A percentile compares a stretch with the other conserved stretches of the same genome.
Evolutionary conservation across 805 yeast genomes (phyloP).

Genomic region (Ogataea glucozyma): DNA sequence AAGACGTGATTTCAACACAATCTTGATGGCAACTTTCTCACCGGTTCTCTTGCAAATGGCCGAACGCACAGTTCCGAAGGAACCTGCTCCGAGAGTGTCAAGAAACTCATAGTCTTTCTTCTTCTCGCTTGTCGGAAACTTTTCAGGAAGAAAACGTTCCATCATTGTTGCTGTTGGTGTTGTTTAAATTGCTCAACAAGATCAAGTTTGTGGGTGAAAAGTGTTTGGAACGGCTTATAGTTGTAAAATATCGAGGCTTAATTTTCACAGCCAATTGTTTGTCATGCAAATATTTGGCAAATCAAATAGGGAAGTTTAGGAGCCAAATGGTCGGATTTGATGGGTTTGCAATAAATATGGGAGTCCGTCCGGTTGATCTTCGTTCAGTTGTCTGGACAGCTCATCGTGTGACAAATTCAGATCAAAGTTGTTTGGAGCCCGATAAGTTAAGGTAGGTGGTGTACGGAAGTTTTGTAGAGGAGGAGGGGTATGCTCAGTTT

Average conservation of each 20-base stretch:
- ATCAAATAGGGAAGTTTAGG: not conserved
- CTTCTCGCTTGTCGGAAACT: slow-evolving; percentile 37
- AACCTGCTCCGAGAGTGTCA: slow-evolving; percentile 88
- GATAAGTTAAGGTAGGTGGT: no score
- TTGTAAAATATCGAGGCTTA: not conserved
- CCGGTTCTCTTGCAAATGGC: slow-evolving; percentile 50
- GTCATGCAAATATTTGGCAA: not conserved
- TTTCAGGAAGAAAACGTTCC: slow-evolving; percentile 18
- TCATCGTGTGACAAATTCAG: no score
- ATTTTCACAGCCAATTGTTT: slow-evolving; percentile 2
- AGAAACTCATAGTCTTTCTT: slow-evolving; percentile 76
- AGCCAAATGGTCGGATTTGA: not conserved
- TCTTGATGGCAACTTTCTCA: slow-evolving; percentile 87
- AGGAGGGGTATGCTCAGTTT: no score
- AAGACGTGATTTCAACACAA: slow-evolving; percentile 80
- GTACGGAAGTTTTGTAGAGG: no score
- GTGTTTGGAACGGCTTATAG: not conserved
- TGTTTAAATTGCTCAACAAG: no score
- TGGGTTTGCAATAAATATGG: no score
- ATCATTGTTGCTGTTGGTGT: slow-evolving; percentile 8
- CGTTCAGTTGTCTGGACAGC: no score
- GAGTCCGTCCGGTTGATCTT: no score
- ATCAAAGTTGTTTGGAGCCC: no score
- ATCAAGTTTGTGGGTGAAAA: no score
- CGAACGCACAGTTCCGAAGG: slow-evolving; percentile 87